These are phyloP conservation scores for Penicillium chermesinum DNA, from an alignment of 495 filamentous ascomycete genomes.

Conservation along the genomic window DNA sequence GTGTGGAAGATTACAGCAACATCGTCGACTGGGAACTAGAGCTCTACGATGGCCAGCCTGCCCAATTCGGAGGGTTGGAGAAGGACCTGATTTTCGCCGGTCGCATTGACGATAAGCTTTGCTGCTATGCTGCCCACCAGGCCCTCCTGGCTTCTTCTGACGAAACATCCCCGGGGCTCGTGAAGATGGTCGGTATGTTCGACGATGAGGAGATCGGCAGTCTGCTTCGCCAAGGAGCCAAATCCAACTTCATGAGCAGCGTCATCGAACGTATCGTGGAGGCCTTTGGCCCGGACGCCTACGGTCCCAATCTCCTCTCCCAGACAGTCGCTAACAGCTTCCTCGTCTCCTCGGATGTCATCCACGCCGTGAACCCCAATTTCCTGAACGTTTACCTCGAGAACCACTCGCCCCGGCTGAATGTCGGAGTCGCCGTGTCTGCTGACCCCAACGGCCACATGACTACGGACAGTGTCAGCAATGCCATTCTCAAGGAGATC, in stretches of 20 bases:
- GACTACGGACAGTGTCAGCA: conserved; percentile 80
- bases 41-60: conserved; percentile 87
- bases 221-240: conserved; percentile 81
- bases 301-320: conserved; percentile 62
- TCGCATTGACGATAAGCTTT: conserved; percentile 95
- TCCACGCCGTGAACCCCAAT: conserved; percentile 93
- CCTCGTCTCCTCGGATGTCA: conserved; percentile 88
- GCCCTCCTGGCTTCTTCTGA: conserved; percentile 68
- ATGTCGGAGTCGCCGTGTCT: conserved; percentile 77
- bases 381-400: conserved; percentile 75
- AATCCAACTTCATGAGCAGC: conserved; percentile 77
- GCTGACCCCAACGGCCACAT: conserved; percentile 91
- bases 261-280: conserved; percentile 77
- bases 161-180: conserved; percentile 45
- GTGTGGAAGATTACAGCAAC: conserved; percentile 57
- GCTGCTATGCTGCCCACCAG: conserved; percentile 86
- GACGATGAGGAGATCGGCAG: conserved; percentile 97
- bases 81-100: conserved; percentile 94
- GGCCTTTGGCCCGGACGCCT: conserved; percentile 49
- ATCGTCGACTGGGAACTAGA: conserved; percentile 98
- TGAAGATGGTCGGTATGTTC: conserved; percentile 86
- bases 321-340: conserved; percentile 91
- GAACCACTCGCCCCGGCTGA: conserved; percentile 82
- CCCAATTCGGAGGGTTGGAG: conserved; percentile 75
- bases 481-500: conserved; percentile 67